Base-by-base conservation (phyloP, 768 basidiomycete species). In the Artomyces pyxidatus region DNA sequence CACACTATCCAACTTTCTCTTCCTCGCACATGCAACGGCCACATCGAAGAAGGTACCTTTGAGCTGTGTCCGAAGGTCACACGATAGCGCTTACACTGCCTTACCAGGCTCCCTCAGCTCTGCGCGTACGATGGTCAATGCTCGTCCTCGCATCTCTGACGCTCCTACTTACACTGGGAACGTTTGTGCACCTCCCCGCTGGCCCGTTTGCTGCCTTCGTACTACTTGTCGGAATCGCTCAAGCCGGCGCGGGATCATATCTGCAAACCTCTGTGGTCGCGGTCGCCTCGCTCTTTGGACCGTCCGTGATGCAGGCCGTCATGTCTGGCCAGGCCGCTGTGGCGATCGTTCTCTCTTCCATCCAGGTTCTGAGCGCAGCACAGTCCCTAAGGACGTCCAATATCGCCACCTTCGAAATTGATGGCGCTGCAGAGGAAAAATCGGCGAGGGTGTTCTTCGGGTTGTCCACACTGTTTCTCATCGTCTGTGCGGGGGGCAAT, bases 241-340 rank as follows among this genome's bases (percentile, higher is more conserved):
- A 88, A 61, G 79, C 84, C 4, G 67, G 71, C 17, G 71, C 78
- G 0, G 84, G 83, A 0, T 77, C 85, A 7, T 93, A 85, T 61
- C 74, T 93, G 17, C 87, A 86, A 56, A 85, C 82, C 0, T 75
- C 89, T 10, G 73, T 85, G 37, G 76, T 88, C 26, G 88, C 85
- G 0, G 75, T 88, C n/a, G 88, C 89, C 2, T 81, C 88, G 0
- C 67, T 90, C 4, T 87, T 91, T 56, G 92, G 91, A 0, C 75
- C 80, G 2, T 63, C 72, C 6, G 81, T 81, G 11, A 75, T 93
- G 45, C 85, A 92, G 62, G 71, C 78, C 22, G 70, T 87, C 61
- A 77, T 93, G 73, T 80, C 88, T 2, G 91, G 89, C 10, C 88
- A 93, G 65, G 91, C 86, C 0, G 88, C 85, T 0, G 78, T 92